A percentile compares a stretch with the other conserved stretches of the same genome.
These are phyloP conservation scores for Lipomyces yamanashiensis DNA, from an alignment of 805 yeast genomes.

Conservation along the genomic window DNA sequence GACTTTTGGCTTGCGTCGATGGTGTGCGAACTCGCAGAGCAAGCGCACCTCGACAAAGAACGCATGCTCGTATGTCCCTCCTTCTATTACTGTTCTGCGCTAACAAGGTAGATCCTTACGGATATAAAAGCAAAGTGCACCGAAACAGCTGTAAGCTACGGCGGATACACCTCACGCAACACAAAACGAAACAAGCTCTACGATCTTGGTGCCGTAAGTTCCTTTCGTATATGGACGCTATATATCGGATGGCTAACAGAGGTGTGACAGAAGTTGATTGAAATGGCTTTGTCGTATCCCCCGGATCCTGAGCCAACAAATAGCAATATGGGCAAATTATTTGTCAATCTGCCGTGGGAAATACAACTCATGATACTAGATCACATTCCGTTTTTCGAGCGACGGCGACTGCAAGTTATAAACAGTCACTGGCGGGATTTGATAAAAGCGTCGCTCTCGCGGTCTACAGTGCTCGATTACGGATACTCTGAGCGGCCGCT, in stretches of 20 bases:
- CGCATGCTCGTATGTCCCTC: background rate
- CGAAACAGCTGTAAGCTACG: background rate
- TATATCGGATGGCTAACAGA: background rate
- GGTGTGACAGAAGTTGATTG: background rate
- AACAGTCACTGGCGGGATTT: background rate
- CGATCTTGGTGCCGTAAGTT: slow-evolving; percentile 12
- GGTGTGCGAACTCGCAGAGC: slow-evolving; percentile 7
- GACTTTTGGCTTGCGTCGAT: slow-evolving; percentile 7
- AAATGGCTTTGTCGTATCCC: slow-evolving; percentile 13
- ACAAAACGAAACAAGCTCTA: slow-evolving; percentile 4
- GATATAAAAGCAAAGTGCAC: background rate
- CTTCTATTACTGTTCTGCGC: too few species aligned
- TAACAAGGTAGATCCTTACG: background rate
- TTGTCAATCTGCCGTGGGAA: background rate
- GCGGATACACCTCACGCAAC: background rate
- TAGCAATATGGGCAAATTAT: background rate
- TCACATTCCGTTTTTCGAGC: slow-evolving; percentile 5
- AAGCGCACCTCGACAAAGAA: background rate
- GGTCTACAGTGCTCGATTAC: background rate
- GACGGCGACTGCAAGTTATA: slow-evolving; percentile 1
- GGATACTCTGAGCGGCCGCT: slow-evolving; percentile 7
- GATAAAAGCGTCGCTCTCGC: background rate
- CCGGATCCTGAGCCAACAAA: background rate
- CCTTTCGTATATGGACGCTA: background rate
- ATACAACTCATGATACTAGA: background rate